Evolutionary conservation across 768 basidiomycete genomes (phyloP).

Genomic region (Dentipellis fragilis): DNA sequence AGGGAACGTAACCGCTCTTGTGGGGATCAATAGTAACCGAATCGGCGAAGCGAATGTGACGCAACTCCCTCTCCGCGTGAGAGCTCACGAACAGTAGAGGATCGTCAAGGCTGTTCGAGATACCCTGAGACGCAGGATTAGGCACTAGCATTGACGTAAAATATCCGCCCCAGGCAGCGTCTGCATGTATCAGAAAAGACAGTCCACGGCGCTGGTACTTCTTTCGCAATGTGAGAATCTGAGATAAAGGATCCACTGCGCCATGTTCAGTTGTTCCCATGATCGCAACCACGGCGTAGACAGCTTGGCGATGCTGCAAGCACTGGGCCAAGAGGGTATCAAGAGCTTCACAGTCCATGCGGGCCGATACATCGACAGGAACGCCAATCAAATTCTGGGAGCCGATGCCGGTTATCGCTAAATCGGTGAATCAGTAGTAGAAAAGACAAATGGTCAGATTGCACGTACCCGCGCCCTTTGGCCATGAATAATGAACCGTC

Average conservation of each 20-base stretch:
- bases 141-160: constrained; percentile 25
- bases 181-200: constrained; percentile 31
- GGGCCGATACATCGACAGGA: constrained; percentile 26
- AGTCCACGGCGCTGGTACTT: constrained; percentile 24
- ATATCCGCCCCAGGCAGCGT: constrained; percentile 40
- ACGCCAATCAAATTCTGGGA: constrained; percentile 26
- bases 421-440: neutral
- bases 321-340: constrained; percentile 19
- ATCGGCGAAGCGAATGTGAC: constrained; percentile 19
- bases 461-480: constrained; percentile 31
- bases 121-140: neutral
- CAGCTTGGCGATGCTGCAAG: constrained; percentile 21
- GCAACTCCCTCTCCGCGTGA: constrained; percentile 22
- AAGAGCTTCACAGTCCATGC: constrained; percentile 23
- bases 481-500: constrained; percentile 38
- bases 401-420: constrained; percentile 35
- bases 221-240: constrained; percentile 26
- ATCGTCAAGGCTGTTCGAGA: constrained; percentile 1
- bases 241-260: constrained; percentile 29
- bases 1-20: constrained; percentile 33
- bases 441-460: neutral
- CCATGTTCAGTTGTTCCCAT: constrained; percentile 38
- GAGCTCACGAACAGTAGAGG: constrained; percentile 21
- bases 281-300: constrained; percentile 33
- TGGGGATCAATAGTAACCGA: constrained; percentile 34